phyloP scores from a whole-genome alignment of 1,139 yeast genomes.

The Nakaseomyces glabratus region DNA sequence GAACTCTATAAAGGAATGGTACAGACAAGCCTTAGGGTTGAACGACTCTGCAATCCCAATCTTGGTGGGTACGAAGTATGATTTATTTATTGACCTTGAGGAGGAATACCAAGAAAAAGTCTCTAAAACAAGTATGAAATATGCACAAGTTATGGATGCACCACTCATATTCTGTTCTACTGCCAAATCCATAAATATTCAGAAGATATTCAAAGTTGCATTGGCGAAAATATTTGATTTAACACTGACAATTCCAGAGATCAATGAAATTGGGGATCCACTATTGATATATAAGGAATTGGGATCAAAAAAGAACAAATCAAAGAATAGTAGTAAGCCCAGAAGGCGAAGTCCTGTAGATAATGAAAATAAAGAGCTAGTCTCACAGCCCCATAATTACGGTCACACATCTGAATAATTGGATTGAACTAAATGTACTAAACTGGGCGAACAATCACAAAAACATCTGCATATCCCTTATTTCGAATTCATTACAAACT shows the following conservation, averaged over 20 bases:
- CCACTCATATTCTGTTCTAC: slow-evolving; percentile 89
- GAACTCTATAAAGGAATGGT: slow-evolving; percentile 89
- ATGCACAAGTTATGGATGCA: slow-evolving; percentile 87
- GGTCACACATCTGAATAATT: too few relatives aligned
- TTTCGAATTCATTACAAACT: too few relatives aligned
- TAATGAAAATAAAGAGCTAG: too few relatives aligned
- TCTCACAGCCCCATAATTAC: too few relatives aligned
- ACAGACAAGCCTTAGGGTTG: slow-evolving; percentile 83
- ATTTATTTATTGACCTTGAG: slow-evolving; percentile 71
- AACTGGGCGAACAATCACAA: too few relatives aligned
- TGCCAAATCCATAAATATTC: slow-evolving; percentile 85
- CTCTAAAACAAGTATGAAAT: slow-evolving; percentile 76
- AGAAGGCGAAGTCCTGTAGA: slow-evolving; percentile 6
- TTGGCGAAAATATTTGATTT: slow-evolving; percentile 88
- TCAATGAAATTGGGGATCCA: slow-evolving; percentile 80
- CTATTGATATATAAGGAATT: slow-evolving; percentile 54
- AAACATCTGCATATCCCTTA: too few relatives aligned
- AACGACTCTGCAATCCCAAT: slow-evolving; percentile 90
- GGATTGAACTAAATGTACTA: too few relatives aligned
- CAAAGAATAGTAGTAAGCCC: not conserved
- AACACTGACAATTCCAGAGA: slow-evolving; percentile 75
- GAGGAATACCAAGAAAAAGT: slow-evolving; percentile 77
- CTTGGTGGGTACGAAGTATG: slow-evolving; percentile 90
- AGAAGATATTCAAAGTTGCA: slow-evolving; percentile 86
- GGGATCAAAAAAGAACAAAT: slow-evolving; percentile 15